These are phyloP conservation scores for Dianthus caryophyllus DNA, from an alignment of 148 eudicot genomes.

Conservation along the genomic window DNA sequence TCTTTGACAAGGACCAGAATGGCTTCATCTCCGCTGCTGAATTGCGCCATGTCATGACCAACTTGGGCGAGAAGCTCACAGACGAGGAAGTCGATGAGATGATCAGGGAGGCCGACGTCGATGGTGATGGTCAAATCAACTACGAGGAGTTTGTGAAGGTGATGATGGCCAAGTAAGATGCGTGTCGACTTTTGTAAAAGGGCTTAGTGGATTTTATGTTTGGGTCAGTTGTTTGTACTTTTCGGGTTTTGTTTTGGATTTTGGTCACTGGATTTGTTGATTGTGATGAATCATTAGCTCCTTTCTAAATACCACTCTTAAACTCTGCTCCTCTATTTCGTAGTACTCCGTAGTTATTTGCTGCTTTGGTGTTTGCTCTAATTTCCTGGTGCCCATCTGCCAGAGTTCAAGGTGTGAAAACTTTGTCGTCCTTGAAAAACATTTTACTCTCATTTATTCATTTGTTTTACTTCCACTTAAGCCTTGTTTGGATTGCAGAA, in stretches of 20 bases:
- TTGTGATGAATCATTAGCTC: slow-evolving; percentile 22
- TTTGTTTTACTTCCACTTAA: too few species aligned
- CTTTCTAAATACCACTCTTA: background rate
- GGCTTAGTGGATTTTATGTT: slow-evolving; percentile 26
- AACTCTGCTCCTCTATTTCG: background rate
- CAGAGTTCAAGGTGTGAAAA: too few species aligned
- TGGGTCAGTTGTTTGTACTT: slow-evolving; percentile 12
- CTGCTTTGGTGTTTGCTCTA: too few species aligned
- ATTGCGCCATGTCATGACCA: slow-evolving; percentile 86
- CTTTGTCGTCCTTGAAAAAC: too few species aligned
- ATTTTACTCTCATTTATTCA: too few species aligned
- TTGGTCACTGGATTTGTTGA: slow-evolving; percentile 13
- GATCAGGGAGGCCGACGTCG: slow-evolving; percentile 78
- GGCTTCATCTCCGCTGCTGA: slow-evolving; percentile 85
- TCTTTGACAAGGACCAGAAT: slow-evolving; percentile 77
- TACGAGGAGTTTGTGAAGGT: slow-evolving; percentile 78
- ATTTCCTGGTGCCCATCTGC: too few species aligned
- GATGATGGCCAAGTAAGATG: slow-evolving; percentile 60
- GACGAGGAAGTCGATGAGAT: slow-evolving; percentile 85
- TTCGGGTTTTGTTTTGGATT: slow-evolving; percentile 17
- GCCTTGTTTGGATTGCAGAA: too few species aligned
- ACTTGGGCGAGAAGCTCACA: slow-evolving; percentile 75
- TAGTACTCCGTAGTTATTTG: too few species aligned
- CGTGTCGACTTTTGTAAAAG: slow-evolving; percentile 2
- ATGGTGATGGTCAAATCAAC: slow-evolving; percentile 79